Evolutionary conservation across 805 yeast genomes (phyloP).

Genomic region (Yarrowia hollandica): DNA sequence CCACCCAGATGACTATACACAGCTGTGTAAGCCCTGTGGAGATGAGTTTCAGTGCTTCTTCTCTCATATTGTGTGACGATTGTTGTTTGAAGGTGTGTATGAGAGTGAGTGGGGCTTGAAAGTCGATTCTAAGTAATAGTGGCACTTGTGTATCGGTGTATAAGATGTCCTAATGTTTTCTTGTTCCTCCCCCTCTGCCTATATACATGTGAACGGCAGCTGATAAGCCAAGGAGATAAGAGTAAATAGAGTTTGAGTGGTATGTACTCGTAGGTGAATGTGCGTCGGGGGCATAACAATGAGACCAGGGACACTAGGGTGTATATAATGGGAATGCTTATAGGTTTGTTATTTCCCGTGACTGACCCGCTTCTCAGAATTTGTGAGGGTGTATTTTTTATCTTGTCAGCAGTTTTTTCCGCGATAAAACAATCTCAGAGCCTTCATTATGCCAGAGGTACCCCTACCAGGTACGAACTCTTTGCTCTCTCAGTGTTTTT

Average conservation of each 20-base stretch:
- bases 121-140: not conserved
- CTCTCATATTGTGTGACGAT: not conserved
- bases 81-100: not conserved
- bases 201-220: constrained; percentile 6
- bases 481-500: too few relatives aligned
- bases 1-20: constrained; percentile 57
- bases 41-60: constrained; percentile 1
- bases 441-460: too few relatives aligned
- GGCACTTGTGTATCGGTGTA: not conserved
- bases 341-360: too few relatives aligned
- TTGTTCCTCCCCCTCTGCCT: not conserved
- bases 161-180: too few relatives aligned
- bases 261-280: constrained; percentile 12
- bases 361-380: too few relatives aligned
- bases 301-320: not conserved
- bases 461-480: too few relatives aligned
- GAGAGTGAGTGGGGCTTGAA: too few relatives aligned
- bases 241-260: constrained; percentile 19
- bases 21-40: constrained; percentile 13
- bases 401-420: too few relatives aligned
- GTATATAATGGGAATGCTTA: too few relatives aligned
- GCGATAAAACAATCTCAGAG: too few relatives aligned
- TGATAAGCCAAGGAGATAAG: constrained; percentile 29
- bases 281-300: not conserved
- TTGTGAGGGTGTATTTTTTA: too few relatives aligned